These are phyloP conservation scores for Ceratocystis variospora DNA, from an alignment of 2,329 filamentous ascomycete species.

Conservation along the genomic window DNA sequence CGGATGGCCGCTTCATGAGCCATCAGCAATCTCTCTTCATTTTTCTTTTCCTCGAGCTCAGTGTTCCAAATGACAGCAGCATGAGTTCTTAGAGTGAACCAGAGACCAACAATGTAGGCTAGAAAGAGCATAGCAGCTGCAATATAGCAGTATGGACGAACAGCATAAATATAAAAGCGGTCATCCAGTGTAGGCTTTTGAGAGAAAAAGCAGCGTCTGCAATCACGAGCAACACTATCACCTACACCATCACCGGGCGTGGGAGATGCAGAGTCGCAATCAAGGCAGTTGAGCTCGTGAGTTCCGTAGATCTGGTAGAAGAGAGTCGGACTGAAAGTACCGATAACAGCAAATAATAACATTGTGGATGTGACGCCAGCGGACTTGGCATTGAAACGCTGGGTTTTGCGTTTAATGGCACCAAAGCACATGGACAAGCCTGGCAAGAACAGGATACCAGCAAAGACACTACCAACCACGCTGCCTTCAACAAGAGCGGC, in stretches of 20 bases:
- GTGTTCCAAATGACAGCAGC: constrained; percentile 94
- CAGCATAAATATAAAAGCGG: constrained; percentile 77
- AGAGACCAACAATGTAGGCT: constrained; percentile 83
- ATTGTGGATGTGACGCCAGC: constrained; percentile 96
- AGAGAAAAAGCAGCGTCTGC: constrained; percentile 84
- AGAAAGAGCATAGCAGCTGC: constrained; percentile 75
- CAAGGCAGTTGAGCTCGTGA: constrained; percentile 80
- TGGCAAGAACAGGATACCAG: constrained; percentile 85
- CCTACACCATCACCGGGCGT: constrained; percentile 26
- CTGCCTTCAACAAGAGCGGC: constrained; percentile 87
- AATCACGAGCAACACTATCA: constrained; percentile 46
- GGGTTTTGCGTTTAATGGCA: constrained; percentile 92
- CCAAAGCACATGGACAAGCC: constrained; percentile 98
- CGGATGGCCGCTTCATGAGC: constrained; percentile 11
- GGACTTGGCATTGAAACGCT: constrained; percentile 92
- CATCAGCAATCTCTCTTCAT: constrained; percentile 34
- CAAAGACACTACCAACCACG: constrained; percentile 95
- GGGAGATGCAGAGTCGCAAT: constrained; percentile 38
- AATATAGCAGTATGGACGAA: constrained; percentile 86
- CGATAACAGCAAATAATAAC: constrained; percentile 90
- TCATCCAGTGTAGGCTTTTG: constrained; percentile 75
- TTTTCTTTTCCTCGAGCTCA: constrained; percentile 64
- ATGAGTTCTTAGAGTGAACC: constrained; percentile 91
- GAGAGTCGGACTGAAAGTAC: constrained; percentile 84
- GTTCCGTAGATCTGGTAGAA: constrained; percentile 99